Evolutionary conservation across 2,329 filamentous ascomycete genomes (phyloP).

Genomic region (Chaetomiaceae sp.): DNA sequence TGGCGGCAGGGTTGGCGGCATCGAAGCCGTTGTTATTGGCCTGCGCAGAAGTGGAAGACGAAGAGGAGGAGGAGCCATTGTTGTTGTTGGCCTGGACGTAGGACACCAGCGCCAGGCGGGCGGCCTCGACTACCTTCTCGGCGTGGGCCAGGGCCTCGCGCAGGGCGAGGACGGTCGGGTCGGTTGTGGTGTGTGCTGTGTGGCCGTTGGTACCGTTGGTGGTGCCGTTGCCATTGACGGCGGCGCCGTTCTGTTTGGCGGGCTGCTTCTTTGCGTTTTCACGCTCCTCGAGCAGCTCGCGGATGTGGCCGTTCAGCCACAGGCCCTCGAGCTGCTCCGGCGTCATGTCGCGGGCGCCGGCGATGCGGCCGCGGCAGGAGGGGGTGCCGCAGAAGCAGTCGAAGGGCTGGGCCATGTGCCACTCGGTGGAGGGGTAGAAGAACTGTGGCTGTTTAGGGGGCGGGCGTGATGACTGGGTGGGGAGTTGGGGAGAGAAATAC

Average conservation of each 20-base stretch:
- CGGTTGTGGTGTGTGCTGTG: slow-evolving; percentile 19
- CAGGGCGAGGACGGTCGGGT: slow-evolving; percentile 41
- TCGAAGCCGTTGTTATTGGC: neutral
- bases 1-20: slow-evolving; percentile 12
- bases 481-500: slow-evolving; percentile 30
- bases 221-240: slow-evolving; percentile 1
- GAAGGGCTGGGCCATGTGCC: slow-evolving; percentile 69
- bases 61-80: neutral
- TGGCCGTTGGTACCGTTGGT: slow-evolving; percentile 20
- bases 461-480: too few species aligned
- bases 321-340: slow-evolving; percentile 49
- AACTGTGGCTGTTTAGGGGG: slow-evolving; percentile 40
- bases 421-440: slow-evolving; percentile 74
- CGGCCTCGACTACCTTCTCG: slow-evolving; percentile 44
- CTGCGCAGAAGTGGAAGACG: too few species aligned
- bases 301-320: slow-evolving; percentile 61
- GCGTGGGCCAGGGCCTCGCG: slow-evolving; percentile 41
- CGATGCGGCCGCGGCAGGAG: slow-evolving; percentile 57
- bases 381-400: slow-evolving; percentile 57
- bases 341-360: slow-evolving; percentile 59
- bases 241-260: slow-evolving; percentile 16
- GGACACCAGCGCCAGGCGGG: slow-evolving; percentile 39
- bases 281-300: slow-evolving; percentile 47
- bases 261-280: slow-evolving; percentile 20
- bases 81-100: slow-evolving; percentile 30